Evolutionary conservation across 306 rosid species (phyloP), one percentile per base, ranked within the genome.

Genomic region (Trifolium fragiferum): DNA sequence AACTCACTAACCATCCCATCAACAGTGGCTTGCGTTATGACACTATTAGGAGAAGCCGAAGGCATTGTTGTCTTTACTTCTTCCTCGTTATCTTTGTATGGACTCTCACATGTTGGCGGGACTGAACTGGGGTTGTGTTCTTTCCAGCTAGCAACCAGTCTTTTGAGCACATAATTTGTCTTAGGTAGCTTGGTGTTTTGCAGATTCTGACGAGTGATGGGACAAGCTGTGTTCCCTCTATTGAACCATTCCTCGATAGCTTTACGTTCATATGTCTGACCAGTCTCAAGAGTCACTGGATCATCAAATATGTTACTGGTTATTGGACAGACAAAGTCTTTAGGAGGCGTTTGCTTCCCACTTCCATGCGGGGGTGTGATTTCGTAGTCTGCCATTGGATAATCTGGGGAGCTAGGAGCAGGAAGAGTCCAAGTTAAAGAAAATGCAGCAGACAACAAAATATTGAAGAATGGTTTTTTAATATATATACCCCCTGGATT

Each of bases 271-370:
- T 86, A 94, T 68, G 98, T 91, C 73, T 94, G 97, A 25, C 97
- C 98, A 7, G 97, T 94, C 83, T 94, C 97, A 40, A 94, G 90
- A 40, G 98, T 94, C 72, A 94, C 98, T 0, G 98, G 98, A 76
- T 94, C 98, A 77, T 91, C 86, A 85, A 93, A 93, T 16, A 93
- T 68, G 79, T 89, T 85, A 82, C 93, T 88, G 16, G 97, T 94
- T 66, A 90, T 94, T 66, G 98, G 96, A 76, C 98, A 94, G 35
- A 91, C 93, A 74, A 90, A 91, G 80, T 94, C 97, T 83, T 94
- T 88, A 15, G 97, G 94, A 75, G 91, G 88, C 32, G 88, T 65
- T 32, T 76, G 74, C 55, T 84, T 92, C 63, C 82, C 90, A 57
- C 37, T 80, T 58, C 81, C 68, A 11, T 27, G 76, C 0, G 70